Evolutionary conservation across 345 rosid genomes (phyloP).

Genomic region (Salix arbutifolia): DNA sequence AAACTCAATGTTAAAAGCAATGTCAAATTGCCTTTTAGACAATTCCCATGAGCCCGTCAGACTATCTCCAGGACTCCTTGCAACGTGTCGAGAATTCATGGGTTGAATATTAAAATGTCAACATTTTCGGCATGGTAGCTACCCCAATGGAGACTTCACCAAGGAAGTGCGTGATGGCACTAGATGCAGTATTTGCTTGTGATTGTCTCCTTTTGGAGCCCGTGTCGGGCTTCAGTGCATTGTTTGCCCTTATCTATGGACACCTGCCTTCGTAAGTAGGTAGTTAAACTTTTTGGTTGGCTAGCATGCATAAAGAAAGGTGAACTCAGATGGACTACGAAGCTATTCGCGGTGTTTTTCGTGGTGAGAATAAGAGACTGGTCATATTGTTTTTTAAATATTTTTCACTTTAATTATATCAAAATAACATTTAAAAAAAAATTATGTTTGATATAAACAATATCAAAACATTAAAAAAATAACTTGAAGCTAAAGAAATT

Average conservation of each 20-base stretch:
- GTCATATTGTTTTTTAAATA: no score
- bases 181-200: not conserved
- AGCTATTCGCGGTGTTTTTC: no score
- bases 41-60: not conserved
- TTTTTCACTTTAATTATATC: no score
- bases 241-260: not conserved
- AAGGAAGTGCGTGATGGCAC: not conserved
- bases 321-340: not conserved
- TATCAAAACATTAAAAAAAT: no score
- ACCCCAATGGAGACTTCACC: not conserved
- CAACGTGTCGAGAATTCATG: not conserved
- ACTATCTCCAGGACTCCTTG: no score
- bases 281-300: not conserved
- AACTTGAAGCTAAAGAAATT: no score
- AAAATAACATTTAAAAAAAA: no score
- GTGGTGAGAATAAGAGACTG: no score
- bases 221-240: constrained; percentile 4
- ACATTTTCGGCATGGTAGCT: not conserved
- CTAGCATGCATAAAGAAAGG: not conserved
- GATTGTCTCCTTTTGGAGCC: not conserved
- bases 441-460: no score
- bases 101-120: not conserved
- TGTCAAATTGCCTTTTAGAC: no score
- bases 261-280: not conserved
- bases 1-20: no score